A percentile compares a stretch with the other conserved stretches of the same genome.
Conservation (phyloP, 129 eudicot genomes). For the Saposhnikovia divaricata region DNA sequence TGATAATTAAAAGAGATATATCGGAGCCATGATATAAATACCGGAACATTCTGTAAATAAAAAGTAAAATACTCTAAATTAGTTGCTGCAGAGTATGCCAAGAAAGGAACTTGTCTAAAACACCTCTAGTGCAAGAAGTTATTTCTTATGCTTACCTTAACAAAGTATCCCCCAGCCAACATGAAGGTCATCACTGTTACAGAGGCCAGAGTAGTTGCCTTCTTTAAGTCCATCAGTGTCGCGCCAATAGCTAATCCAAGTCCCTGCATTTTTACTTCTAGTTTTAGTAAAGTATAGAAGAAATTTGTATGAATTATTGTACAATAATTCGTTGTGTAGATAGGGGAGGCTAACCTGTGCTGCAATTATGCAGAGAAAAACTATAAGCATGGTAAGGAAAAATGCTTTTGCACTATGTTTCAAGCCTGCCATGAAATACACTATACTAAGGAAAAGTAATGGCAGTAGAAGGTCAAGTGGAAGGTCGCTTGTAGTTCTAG, state of each 20-base stretch:
- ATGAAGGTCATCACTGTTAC: slow-evolving; percentile 91
- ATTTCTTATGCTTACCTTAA: slow-evolving; percentile 37
- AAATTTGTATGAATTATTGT: not conserved
- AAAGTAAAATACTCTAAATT: not conserved
- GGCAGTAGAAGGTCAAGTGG: slow-evolving; percentile 86
- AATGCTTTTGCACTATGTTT: slow-evolving; percentile 46
- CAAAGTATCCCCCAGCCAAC: slow-evolving; percentile 90
- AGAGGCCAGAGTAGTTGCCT: slow-evolving; percentile 77
- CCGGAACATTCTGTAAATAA: slow-evolving; percentile 65
- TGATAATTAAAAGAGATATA: slow-evolving; percentile 91
- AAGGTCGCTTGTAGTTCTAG: slow-evolving; percentile 83
- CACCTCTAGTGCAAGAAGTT: not conserved
- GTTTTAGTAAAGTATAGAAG: not conserved
- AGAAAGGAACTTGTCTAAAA: not conserved
- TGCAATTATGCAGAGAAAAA: slow-evolving; percentile 82
- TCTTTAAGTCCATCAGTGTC: slow-evolving; percentile 67
- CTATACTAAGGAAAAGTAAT: slow-evolving; percentile 61
- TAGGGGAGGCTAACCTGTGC: slow-evolving; percentile 60
- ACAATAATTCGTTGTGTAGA: not conserved
- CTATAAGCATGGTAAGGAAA: slow-evolving; percentile 64
- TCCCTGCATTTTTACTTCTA: slow-evolving; percentile 42
- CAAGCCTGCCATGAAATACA: slow-evolving; percentile 93
- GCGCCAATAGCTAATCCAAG: slow-evolving; percentile 85
- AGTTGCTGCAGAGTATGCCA: not conserved
- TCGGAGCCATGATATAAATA: slow-evolving; percentile 85